These are phyloP conservation scores for Veloboletus limbatus DNA, from an alignment of 1,284 basidiomycete species.

Conservation along the genomic window DNA sequence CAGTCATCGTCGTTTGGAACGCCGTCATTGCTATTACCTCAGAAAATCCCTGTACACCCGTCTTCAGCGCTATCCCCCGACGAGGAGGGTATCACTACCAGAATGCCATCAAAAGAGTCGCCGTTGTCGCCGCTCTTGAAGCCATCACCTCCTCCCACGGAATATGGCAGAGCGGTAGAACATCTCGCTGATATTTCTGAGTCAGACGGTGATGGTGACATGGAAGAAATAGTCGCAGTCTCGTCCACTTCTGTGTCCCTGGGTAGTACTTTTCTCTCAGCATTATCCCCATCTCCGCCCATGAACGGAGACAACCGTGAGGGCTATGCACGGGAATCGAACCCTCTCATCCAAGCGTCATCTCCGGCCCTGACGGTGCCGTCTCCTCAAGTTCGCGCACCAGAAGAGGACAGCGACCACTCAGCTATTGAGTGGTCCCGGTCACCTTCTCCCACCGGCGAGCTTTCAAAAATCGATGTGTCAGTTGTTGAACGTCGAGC, in stretches of 20 bases:
- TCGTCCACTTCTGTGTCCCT: constrained; percentile 3
- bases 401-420: constrained; percentile 26
- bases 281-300: constrained; percentile 15
- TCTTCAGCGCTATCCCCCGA: neutral
- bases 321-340: constrained; percentile 5
- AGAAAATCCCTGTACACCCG: neutral
- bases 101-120: constrained; percentile 6
- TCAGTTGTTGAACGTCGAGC: constrained; percentile 4
- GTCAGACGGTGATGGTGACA: constrained; percentile 30
- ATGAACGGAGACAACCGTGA: constrained; percentile 16
- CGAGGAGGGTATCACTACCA: neutral
- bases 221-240: constrained; percentile 24
- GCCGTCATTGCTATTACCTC: constrained; percentile 31
- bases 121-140: constrained; percentile 2
- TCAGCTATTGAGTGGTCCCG: constrained; percentile 48
- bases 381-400: constrained; percentile 21
- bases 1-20: constrained; percentile 36
- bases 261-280: neutral
- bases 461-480: neutral
- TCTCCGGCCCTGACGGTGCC: constrained; percentile 12
- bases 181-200: constrained; percentile 6
- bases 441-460: constrained; percentile 30
- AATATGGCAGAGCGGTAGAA: neutral
- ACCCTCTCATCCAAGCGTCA: constrained; percentile 6
- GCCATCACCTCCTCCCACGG: constrained; percentile 1